Conservation (phyloP, 2,329 filamentous ascomycete species). For the Cytospora mali region DNA sequence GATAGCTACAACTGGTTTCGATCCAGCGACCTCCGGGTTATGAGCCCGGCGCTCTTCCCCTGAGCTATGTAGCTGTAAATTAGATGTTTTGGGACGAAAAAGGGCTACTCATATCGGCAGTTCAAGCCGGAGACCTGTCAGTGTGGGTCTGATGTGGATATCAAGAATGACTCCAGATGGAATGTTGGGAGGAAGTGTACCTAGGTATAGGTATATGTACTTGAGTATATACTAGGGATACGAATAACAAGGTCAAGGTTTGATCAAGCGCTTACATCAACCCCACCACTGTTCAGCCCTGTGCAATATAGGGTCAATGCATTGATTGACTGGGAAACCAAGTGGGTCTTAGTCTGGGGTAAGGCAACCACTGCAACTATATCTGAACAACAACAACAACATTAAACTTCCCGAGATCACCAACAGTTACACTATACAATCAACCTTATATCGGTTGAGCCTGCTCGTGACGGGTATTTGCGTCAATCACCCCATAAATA, state of each 20-base stretch:
- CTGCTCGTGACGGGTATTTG: neutral
- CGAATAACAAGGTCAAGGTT: neutral
- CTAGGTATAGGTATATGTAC: too few species aligned
- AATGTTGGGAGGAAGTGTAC: too few species aligned
- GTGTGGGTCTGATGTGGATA: conserved; percentile 1
- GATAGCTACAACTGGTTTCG: conserved; percentile 29
- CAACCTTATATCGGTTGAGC: neutral
- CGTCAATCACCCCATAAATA: neutral
- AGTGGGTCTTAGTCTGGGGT: conserved; percentile 9
- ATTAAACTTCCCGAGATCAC: too few species aligned
- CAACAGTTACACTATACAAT: neutral
- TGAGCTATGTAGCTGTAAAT: conserved; percentile 26
- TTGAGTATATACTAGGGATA: too few species aligned
- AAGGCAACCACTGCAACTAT: neutral
- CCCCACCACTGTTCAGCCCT: conserved; percentile 10
- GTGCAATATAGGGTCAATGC: neutral
- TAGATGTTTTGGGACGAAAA: neutral
- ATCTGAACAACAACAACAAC: neutral
- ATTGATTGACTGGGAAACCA: neutral
- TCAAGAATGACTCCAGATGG: too few species aligned
- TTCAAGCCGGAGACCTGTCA: neutral
- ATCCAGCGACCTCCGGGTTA: conserved; percentile 30
- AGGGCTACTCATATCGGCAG: neutral
- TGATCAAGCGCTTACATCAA: neutral
- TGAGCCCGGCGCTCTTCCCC: conserved; percentile 30